phyloP scores from a whole-genome alignment of 768 basidiomycete genomes.

The Dioszegia crocea region DNA sequence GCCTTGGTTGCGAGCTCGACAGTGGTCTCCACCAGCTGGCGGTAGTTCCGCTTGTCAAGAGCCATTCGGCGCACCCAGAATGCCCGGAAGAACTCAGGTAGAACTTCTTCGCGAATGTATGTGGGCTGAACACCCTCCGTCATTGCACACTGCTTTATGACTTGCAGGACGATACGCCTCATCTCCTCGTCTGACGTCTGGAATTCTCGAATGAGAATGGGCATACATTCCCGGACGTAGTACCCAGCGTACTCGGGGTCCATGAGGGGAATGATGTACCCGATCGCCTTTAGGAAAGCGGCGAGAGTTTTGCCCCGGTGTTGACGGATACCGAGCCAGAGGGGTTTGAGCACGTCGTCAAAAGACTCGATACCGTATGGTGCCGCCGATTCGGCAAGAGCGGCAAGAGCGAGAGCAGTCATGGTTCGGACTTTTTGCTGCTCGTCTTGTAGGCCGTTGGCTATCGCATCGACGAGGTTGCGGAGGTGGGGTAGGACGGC shows the following conservation, averaged over 20 bases:
- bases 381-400: constrained; percentile 91
- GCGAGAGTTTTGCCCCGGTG: constrained; percentile 93
- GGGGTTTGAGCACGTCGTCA: constrained; percentile 89
- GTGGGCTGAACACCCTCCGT: constrained; percentile 95
- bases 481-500: constrained; percentile 94
- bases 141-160: constrained; percentile 97
- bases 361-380: constrained; percentile 99
- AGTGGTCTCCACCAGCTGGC: constrained; percentile 96
- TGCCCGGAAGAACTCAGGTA: constrained; percentile 98
- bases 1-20: constrained; percentile 97
- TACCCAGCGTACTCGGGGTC: constrained; percentile 99
- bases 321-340: constrained; percentile 89
- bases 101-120: constrained; percentile 95
- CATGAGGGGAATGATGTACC: constrained; percentile 99
- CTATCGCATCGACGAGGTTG: constrained; percentile 93
- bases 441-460: constrained; percentile 85
- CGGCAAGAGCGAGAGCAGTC: constrained; percentile 87
- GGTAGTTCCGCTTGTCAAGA: constrained; percentile 89
- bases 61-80: constrained; percentile 97
- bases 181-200: constrained; percentile 99
- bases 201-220: constrained; percentile 72
- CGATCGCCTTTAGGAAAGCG: constrained; percentile 94
- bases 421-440: constrained; percentile 95
- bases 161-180: constrained; percentile 99
- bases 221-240: constrained; percentile 81